Evolutionary conservation across 495 filamentous ascomycete species (phyloP).

Genomic region (Thozetella sp.): DNA sequence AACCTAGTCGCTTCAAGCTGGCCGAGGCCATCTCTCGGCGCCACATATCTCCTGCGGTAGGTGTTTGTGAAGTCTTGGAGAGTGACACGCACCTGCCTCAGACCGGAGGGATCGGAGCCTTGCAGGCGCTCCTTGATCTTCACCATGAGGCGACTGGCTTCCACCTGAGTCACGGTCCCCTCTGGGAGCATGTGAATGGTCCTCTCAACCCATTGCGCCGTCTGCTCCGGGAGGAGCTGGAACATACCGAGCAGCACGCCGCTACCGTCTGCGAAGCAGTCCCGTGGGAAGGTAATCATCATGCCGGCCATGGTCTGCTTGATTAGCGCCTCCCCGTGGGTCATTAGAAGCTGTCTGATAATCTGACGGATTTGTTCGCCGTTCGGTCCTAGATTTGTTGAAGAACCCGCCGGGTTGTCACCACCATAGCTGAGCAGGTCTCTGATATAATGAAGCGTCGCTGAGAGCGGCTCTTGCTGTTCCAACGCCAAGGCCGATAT

Average conservation of each 20-base stretch:
- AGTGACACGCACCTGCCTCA: slow-evolving; percentile 79
- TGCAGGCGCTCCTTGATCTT: slow-evolving; percentile 70
- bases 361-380: slow-evolving; percentile 63
- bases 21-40: slow-evolving; percentile 88
- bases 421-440: slow-evolving; percentile 91
- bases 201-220: slow-evolving; percentile 74
- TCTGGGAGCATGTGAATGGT: slow-evolving; percentile 83
- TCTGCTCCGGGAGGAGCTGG: slow-evolving; percentile 79
- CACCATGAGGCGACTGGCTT: slow-evolving; percentile 64
- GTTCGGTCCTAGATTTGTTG: slow-evolving; percentile 52
- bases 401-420: slow-evolving; percentile 72
- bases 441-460: slow-evolving; percentile 89
- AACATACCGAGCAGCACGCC: slow-evolving; percentile 89
- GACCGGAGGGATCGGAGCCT: slow-evolving; percentile 56
- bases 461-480: slow-evolving; percentile 86
- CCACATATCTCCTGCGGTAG: slow-evolving; percentile 91
- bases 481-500: slow-evolving; percentile 83
- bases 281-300: slow-evolving; percentile 97
- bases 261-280: slow-evolving; percentile 92
- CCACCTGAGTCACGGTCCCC: slow-evolving; percentile 69
- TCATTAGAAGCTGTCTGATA: slow-evolving; percentile 70
- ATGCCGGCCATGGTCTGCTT: slow-evolving; percentile 91
- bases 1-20: slow-evolving; percentile 83
- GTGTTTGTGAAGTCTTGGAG: slow-evolving; percentile 96
- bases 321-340: slow-evolving; percentile 75